These are phyloP conservation scores for Centella asiatica DNA, from an alignment of 129 eudicot species.

Conservation along the genomic window DNA sequence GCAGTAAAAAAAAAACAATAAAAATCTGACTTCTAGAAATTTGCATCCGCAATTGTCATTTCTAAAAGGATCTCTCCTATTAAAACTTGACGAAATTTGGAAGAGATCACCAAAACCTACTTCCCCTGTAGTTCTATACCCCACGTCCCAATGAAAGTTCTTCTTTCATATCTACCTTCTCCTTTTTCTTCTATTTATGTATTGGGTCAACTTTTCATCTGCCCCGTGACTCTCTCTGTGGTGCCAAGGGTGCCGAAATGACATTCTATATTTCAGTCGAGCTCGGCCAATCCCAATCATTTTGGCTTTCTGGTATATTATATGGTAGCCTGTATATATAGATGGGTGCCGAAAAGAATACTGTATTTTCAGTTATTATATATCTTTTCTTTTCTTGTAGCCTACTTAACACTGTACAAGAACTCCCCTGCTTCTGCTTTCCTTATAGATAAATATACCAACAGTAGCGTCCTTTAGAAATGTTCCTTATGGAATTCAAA, in stretches of 20 bases:
- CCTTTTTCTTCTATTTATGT: too few relatives aligned
- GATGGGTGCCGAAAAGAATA: conserved; percentile 4
- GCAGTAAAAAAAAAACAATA: too few relatives aligned
- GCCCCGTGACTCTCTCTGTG: background rate
- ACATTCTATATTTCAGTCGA: background rate
- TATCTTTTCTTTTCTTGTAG: background rate
- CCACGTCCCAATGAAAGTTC: too few relatives aligned
- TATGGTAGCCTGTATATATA: background rate
- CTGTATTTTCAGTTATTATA: background rate
- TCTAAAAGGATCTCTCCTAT: too few relatives aligned
- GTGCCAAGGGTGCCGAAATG: background rate
- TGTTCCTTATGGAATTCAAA: conserved; percentile 95
- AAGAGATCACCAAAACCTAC: background rate
- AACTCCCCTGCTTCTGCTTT: background rate
- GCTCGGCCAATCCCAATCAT: conserved; percentile 3
- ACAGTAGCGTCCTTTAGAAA: conserved; percentile 32
- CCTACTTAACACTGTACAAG: conserved; percentile 5
- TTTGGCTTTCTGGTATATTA: conserved; percentile 9
- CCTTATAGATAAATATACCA: background rate
- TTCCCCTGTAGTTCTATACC: background rate
- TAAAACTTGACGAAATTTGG: background rate
- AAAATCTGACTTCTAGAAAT: too few relatives aligned
- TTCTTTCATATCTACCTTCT: too few relatives aligned
- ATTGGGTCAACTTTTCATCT: background rate
- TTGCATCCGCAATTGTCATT: too few relatives aligned